Evolutionary conservation across 1,139 yeast species (phyloP).

Genomic region (Hansenula sp.): DNA sequence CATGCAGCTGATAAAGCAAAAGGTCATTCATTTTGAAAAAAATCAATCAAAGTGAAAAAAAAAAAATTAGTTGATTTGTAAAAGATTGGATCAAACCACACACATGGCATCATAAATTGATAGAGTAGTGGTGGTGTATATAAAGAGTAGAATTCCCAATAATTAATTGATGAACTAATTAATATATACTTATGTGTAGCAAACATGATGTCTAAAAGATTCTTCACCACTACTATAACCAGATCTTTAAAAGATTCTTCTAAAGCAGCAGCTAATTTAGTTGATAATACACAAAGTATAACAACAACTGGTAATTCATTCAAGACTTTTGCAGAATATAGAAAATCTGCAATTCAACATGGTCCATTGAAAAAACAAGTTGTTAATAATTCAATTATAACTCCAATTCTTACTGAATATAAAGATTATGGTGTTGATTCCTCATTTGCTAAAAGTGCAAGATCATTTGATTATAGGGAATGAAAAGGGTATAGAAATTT

Average conservation of each 20-base stretch:
- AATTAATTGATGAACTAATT: background rate
- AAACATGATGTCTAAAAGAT: background rate
- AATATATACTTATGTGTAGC: background rate
- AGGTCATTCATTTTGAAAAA: constrained; percentile 1
- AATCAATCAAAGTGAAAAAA: background rate
- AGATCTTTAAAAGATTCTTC: constrained; percentile 12
- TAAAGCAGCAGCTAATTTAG: constrained; percentile 17
- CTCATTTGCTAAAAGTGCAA: constrained; percentile 17
- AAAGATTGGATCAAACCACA: background rate
- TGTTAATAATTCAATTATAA: constrained; percentile 2
- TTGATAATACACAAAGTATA: constrained; percentile 6
- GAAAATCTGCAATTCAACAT: constrained; percentile 22
- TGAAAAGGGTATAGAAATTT: constrained; percentile 3
- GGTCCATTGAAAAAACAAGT: constrained; percentile 21
- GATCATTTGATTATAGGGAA: constrained; percentile 19
- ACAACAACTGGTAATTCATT: constrained; percentile 18
- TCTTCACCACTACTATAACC: background rate
- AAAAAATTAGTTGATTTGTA: no score
- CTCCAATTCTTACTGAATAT: constrained; percentile 15
- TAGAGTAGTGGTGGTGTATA: background rate
- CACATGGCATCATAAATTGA: no score
- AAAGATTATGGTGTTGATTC: constrained; percentile 20
- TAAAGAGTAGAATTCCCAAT: no score
- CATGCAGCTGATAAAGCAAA: constrained; percentile 1
- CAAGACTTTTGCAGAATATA: constrained; percentile 21